Percentiles rank a stretch among this genome's conserved stretches.
Evolutionary conservation across 2,329 filamentous ascomycete species (phyloP).

Genomic region (Aspergillus pseudoviridinutans): DNA sequence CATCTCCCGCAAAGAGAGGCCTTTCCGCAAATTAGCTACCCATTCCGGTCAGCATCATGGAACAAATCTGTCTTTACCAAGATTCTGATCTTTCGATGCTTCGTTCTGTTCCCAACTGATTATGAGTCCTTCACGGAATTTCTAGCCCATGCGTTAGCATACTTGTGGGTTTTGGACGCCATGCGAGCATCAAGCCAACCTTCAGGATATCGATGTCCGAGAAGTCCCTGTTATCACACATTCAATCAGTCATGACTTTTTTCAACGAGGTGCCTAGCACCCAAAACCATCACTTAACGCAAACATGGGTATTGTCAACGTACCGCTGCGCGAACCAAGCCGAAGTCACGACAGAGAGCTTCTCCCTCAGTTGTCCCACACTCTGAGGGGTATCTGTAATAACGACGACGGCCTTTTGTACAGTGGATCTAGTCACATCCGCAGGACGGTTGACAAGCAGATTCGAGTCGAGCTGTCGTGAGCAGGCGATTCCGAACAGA

Average conservation of each 20-base stretch:
- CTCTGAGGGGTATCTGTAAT: slow-evolving; percentile 86
- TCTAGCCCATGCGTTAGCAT: slow-evolving; percentile 40
- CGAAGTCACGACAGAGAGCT: slow-evolving; percentile 82
- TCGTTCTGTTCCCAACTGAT: slow-evolving; percentile 58
- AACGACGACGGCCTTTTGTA: slow-evolving; percentile 96
- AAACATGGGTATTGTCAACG: slow-evolving; percentile 15
- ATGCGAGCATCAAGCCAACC: slow-evolving; percentile 34
- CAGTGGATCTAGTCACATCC: slow-evolving; percentile 94
- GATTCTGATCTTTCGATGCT: slow-evolving; percentile 76
- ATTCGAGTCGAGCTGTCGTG: slow-evolving; percentile 79
- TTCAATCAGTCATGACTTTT: neutral
- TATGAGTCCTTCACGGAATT: slow-evolving; percentile 84
- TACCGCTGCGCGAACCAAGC: slow-evolving; percentile 93
- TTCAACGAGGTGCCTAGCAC: slow-evolving; percentile 2
- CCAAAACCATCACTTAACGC: neutral
- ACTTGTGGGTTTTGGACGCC: neutral
- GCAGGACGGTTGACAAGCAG: slow-evolving; percentile 72
- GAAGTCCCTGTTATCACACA: slow-evolving; percentile 60
- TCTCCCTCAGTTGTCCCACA: slow-evolving; percentile 86
- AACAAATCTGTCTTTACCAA: slow-evolving; percentile 57
- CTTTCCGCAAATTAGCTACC: slow-evolving; percentile 31
- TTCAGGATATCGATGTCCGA: slow-evolving; percentile 83
- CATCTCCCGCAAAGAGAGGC: slow-evolving; percentile 76
- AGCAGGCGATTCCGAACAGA: slow-evolving; percentile 94
- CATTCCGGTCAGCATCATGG: neutral